Conservation (phyloP, 1,284 basidiomycete species). For the Tilletia setariae region DNA sequence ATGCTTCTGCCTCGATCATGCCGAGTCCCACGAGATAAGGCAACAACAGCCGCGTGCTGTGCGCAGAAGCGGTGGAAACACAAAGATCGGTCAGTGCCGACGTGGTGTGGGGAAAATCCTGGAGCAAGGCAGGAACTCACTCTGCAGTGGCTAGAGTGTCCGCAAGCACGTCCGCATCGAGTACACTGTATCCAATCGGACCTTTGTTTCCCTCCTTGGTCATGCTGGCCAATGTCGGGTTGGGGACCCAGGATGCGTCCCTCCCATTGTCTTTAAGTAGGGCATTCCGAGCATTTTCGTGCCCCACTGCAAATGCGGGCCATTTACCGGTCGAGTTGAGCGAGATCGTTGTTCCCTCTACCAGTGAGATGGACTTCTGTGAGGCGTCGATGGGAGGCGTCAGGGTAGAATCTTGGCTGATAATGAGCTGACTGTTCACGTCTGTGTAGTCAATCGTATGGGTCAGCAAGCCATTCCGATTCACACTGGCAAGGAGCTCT, state of each 20-base stretch:
- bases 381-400: too few relatives aligned
- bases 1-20: not conserved
- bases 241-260: not conserved
- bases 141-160: conserved; percentile 4
- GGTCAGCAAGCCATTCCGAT: not conserved
- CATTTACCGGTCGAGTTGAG: not conserved
- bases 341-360: not conserved
- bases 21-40: conserved; percentile 7
- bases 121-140: not conserved
- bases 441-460: not conserved
- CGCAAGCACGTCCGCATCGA: conserved; percentile 2
- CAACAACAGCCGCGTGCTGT: conserved; percentile 1
- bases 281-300: conserved; percentile 8
- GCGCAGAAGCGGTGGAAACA: not conserved
- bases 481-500: not conserved
- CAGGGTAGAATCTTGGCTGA: too few relatives aligned
- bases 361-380: not conserved
- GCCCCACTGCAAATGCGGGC: not conserved
- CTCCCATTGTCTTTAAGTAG: conserved; percentile 11
- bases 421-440: not conserved
- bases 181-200: not conserved
- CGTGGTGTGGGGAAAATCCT: not conserved
- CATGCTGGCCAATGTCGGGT: conserved; percentile 6
- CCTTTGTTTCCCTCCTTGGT: not conserved
- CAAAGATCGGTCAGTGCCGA: not conserved